A percentile compares a stretch with the other conserved stretches of the same genome.
phyloP scores from a whole-genome alignment of 192 early-diverging fungal genomes.

The Chytriomyces sp. region DNA sequence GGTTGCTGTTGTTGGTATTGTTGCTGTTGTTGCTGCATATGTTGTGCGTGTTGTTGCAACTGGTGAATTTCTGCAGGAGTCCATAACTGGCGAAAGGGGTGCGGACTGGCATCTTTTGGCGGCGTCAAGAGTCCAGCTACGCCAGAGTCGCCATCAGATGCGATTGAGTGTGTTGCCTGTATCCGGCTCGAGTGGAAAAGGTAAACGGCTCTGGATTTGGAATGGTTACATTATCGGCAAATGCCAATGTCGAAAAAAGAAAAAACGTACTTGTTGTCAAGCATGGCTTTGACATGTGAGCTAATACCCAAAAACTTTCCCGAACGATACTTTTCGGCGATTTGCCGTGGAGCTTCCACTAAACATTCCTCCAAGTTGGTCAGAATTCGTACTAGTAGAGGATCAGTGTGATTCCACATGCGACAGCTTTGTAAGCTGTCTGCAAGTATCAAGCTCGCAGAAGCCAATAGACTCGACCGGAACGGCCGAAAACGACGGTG shows the following conservation, averaged over 20 bases:
- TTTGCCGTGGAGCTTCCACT: constrained; percentile 8
- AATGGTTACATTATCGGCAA: not conserved
- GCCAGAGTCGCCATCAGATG: not conserved
- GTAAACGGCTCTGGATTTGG: not conserved
- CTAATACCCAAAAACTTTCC: constrained; percentile 14
- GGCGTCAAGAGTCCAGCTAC: constrained; percentile 8
- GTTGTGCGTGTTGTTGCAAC: not conserved
- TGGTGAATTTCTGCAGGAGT: not conserved
- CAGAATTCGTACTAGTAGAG: not conserved
- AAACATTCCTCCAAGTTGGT: constrained; percentile 11
- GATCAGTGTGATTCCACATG: not conserved
- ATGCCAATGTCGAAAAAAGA: not conserved
- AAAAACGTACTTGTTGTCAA: constrained; percentile 6
- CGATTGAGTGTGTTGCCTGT: not conserved
- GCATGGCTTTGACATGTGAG: not conserved
- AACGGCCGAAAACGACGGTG: constrained; percentile 43
- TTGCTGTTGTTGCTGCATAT: too few relatives aligned
- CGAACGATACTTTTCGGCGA: constrained; percentile 10
- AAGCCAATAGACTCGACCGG: constrained; percentile 44
- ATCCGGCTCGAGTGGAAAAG: not conserved
- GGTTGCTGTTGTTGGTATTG: not conserved
- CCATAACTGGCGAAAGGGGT: not conserved
- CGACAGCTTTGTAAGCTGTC: not conserved
- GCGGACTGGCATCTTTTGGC: constrained; percentile 23
- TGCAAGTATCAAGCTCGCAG: constrained; percentile 36